Conservation (phyloP, 495 filamentous ascomycete genomes). For the Rusavskia elegans region DNA sequence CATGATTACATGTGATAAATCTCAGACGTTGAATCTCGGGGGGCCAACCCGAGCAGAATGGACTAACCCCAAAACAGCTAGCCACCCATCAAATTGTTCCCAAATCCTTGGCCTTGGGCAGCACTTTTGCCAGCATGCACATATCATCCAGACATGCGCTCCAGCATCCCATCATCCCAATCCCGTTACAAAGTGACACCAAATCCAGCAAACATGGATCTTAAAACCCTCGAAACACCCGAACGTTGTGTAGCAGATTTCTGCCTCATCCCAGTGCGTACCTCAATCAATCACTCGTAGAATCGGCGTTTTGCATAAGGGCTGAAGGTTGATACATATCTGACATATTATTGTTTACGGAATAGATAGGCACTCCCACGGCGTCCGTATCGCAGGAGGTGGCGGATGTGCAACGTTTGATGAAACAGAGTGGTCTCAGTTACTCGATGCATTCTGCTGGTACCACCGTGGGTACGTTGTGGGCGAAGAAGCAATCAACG, state of each 20-base stretch:
- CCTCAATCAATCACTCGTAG: not conserved
- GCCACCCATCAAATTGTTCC: no score
- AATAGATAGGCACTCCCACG: constrained; percentile 61
- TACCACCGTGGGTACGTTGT: constrained; percentile 74
- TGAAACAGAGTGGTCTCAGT: constrained; percentile 59
- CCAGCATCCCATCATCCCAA: no score
- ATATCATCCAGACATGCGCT: no score
- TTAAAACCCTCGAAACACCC: constrained; percentile 39
- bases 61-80: no score
- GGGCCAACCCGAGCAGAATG: no score
- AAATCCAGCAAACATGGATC: constrained; percentile 10
- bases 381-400: constrained; percentile 78
- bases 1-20: no score
- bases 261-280: constrained; percentile 60
- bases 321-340: not conserved
- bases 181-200: no score
- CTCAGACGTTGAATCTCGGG: no score
- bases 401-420: constrained; percentile 74
- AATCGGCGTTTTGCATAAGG: no score
- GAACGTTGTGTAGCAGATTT: constrained; percentile 60
- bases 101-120: no score
- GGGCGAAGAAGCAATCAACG: no score
- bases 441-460: constrained; percentile 87
- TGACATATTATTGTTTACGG: not conserved
- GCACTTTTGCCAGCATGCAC: no score